phyloP scores from a whole-genome alignment of 768 basidiomycete genomes.

The Naganishia vaughanmartiniae region DNA sequence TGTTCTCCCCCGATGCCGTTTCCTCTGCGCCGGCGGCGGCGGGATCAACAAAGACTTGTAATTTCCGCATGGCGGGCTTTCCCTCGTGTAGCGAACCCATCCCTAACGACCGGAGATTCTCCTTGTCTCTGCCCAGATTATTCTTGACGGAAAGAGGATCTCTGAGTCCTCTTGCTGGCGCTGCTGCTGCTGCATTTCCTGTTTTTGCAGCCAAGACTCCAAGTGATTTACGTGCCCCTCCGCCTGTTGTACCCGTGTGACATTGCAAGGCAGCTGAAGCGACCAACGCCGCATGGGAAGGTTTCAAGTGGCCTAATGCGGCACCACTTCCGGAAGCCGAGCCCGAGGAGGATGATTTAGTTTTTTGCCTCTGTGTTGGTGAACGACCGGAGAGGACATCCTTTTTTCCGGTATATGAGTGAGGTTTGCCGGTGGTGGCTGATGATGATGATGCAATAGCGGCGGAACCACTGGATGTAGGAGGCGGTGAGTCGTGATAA shows the following conservation, averaged over 20 bases:
- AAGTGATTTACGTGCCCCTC: background rate
- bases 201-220: background rate
- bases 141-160: background rate
- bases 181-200: background rate
- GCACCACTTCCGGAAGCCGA: background rate
- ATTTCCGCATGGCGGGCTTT: background rate
- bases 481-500: conserved; percentile 46
- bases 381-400: conserved; percentile 15
- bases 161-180: background rate
- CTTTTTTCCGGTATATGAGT: conserved; percentile 1
- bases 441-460: background rate
- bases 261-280: background rate
- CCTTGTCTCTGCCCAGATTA: background rate
- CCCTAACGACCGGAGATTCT: conserved; percentile 21
- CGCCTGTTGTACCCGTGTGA: background rate
- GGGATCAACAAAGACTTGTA: background rate
- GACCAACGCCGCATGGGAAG: background rate
- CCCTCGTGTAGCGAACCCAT: background rate
- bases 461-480: background rate
- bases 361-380: background rate
- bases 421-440: background rate
- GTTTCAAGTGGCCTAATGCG: background rate
- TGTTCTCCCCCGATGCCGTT: too few species aligned
- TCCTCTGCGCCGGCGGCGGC: too few species aligned
- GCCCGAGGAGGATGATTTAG: background rate